A percentile compares a stretch with the other conserved stretches of the same genome.
phyloP scores from a whole-genome alignment of 2,329 filamentous ascomycete species.

The Neofusicoccum parvum region DNA sequence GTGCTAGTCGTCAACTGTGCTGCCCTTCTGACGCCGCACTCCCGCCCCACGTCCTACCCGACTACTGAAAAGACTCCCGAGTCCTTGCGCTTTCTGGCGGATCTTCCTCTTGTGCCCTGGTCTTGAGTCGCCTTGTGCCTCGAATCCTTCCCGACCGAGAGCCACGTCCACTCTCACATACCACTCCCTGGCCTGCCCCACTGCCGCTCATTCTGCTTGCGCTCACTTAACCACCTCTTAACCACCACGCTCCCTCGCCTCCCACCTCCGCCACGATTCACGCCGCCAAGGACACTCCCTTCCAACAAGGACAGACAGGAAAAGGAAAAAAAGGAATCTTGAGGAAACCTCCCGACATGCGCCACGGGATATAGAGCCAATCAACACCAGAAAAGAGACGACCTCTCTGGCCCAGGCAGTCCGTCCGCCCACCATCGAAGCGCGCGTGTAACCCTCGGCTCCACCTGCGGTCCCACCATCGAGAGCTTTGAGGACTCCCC shows the following conservation, averaged over 20 bases:
- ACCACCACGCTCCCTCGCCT: neutral
- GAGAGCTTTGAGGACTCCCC: too few relatives aligned
- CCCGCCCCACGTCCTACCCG: neutral
- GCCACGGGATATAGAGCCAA: neutral
- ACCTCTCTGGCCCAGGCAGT: neutral
- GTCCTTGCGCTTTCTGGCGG: neutral
- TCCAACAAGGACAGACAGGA: neutral
- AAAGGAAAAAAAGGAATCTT: neutral
- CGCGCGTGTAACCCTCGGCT: neutral
- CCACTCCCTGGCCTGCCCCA: neutral
- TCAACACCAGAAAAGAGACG: neutral
- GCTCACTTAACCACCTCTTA: neutral
- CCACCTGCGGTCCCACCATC: neutral
- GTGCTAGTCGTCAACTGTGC: neutral
- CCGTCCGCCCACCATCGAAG: neutral
- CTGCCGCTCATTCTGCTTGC: neutral
- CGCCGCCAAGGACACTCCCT: neutral
- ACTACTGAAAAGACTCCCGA: neutral
- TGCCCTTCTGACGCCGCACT: neutral
- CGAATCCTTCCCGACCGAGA: neutral
- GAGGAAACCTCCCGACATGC: slow-evolving; percentile 1
- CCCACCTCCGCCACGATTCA: neutral
- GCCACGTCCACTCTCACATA: neutral
- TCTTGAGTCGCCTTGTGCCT: slow-evolving; percentile 14
- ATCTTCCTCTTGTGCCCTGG: neutral